Base-by-base conservation (phyloP, 768 basidiomycete species). In the Cystofilobasidium capitatum region DNA sequence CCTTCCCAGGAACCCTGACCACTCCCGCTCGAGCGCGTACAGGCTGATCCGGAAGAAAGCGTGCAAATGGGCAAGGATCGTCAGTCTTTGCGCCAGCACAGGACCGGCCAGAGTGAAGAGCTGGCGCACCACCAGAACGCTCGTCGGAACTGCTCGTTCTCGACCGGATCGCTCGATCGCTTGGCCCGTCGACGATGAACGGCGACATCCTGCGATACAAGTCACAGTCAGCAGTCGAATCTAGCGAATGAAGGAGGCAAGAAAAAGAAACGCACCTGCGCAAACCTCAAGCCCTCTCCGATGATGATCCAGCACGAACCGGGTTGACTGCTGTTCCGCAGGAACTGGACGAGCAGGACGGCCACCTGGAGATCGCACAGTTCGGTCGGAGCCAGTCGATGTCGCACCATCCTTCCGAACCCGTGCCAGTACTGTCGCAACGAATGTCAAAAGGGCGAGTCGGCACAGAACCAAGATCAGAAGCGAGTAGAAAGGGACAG, bases 341-440 rank as follows among this genome's bases (percentile, higher is more conserved):
- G 58, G 37, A 69, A 69, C 57, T 64, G 63, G 6, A 69, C 68
- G 57, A 69, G 68, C 3, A 69, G 62, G 22, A 64, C 62, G 24
- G 62, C 57, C 2, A 65, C 63, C 36, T 69, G 68, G 13, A 69
- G 68, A 31, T 69, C 68, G 26, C 68, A 69, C 20, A 69, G 63
- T 39, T 69, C 68, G 39, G 68, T 69, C 6, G 68, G 68, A 5
- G 68, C 68, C 12, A 69, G 31, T 17, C 68, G 68, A 47, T 69
- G 68, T 9, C 68, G 45, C 13, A 64, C 58, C 62, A 69, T 64
- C 31, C 62, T n/a, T 13, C 62, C 68, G 31, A 69, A 69, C 10
- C 62, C 68, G 37, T 64, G 63, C 45, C 42, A 66, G 45, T 37
- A 66, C 31, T 51, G 26, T 20, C 26, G 13, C 13, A 24, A 24